Evolutionary conservation across 805 yeast genomes (phyloP).

Genomic region (Vanderwaltozyma yarrowii): DNA sequence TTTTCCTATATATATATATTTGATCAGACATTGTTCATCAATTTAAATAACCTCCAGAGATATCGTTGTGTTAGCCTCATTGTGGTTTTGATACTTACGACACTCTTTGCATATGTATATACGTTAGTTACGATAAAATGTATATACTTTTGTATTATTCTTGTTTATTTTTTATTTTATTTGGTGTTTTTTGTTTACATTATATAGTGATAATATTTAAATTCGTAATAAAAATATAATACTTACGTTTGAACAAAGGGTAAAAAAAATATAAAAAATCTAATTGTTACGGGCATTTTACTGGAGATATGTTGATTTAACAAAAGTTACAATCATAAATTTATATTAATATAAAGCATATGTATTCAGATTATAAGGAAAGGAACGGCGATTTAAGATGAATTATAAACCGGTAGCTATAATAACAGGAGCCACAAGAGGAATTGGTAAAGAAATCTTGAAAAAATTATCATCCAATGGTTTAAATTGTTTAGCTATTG

Average conservation of each 20-base stretch:
- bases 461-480: constrained; percentile 21
- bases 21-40: not conserved
- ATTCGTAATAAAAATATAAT: no score
- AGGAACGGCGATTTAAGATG: no score
- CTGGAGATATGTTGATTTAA: no score
- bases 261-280: no score
- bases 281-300: no score
- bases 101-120: constrained; percentile 14
- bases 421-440: constrained; percentile 36
- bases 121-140: constrained; percentile 6
- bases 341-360: no score
- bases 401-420: constrained; percentile 20
- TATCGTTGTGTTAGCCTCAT: no score
- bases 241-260: no score
- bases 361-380: no score
- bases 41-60: no score
- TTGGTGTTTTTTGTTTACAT: not conserved
- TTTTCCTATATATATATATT: not conserved
- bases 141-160: constrained; percentile 5
- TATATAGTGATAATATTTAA: no score
- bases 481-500: constrained; percentile 19
- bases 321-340: no score
- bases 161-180: not conserved
- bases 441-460: constrained; percentile 31
- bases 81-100: not conserved